Evolutionary conservation across 176 grass and related monocot species (phyloP).

Genomic region (Puccinellia tenuiflora): DNA sequence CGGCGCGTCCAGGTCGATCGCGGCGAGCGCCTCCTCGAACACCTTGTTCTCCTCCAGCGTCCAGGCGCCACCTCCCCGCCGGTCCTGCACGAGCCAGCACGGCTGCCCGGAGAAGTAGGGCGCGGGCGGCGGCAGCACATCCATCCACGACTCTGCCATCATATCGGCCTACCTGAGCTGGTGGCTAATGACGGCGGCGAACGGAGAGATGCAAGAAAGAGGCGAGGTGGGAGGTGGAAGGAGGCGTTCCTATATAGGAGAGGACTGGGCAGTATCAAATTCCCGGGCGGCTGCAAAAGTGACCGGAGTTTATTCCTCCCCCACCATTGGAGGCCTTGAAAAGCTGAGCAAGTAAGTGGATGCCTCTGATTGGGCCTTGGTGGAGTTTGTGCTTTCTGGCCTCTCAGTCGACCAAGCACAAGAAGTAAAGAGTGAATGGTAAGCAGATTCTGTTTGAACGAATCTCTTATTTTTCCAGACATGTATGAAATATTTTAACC

Average conservation of each 20-base stretch:
- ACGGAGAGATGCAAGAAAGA: constrained; percentile 9
- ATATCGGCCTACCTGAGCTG: constrained; percentile 33
- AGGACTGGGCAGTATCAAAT: constrained; percentile 12
- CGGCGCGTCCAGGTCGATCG: constrained; percentile 56
- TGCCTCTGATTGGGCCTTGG: constrained; percentile 45
- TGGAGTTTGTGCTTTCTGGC: constrained; percentile 39
- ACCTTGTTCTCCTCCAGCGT: constrained; percentile 81
- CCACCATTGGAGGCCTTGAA: constrained; percentile 50
- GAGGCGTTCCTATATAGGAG: constrained; percentile 28
- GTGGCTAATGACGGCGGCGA: neutral
- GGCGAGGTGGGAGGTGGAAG: constrained; percentile 22
- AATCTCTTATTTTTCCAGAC: neutral
- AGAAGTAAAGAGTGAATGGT: neutral
- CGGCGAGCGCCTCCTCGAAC: constrained; percentile 82
- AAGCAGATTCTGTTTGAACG: neutral
- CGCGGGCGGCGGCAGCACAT: constrained; percentile 41
- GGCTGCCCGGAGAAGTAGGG: constrained; percentile 50
- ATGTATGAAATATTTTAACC: neutral
- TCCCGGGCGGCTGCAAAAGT: constrained; percentile 23
- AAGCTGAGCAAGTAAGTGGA: constrained; percentile 26
- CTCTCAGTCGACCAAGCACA: constrained; percentile 21
- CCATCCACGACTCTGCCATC: constrained; percentile 67
- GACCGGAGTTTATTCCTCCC: constrained; percentile 46
- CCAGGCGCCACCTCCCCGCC: constrained; percentile 33
- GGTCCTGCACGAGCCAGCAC: constrained; percentile 23